Evolutionary conservation across 257 asterid genomes (phyloP), one percentile per base, ranked within the genome.

Genomic region (Gentiana dahurica): DNA sequence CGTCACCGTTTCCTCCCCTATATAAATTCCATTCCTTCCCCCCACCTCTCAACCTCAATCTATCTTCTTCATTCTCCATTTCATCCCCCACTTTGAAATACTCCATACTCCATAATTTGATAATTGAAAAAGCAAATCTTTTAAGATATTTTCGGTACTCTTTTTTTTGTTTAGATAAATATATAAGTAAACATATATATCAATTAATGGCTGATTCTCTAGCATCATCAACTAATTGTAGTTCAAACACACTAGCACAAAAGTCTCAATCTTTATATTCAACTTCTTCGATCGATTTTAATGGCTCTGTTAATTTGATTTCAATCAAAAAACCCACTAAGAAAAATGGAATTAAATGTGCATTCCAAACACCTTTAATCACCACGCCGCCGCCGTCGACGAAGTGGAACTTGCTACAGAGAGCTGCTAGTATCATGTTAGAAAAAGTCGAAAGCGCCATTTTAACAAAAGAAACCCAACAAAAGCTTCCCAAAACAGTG

Each of bases 341-440:
- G 49, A 58, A 36, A 35, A 24, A 3, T 2, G 50, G 51, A 48
- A 13, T 67, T 51, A 12, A 57, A 35, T 64, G 57, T 46, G 72
- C 73, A 56, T 15, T 75, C 12, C 32, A 50, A 41, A 59, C 60
- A 5, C 46, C 71, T 12, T 61, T 69, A 56, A 54, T 65, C 11
- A 65, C 64, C 36, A 37, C 61, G 8, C 65, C 68, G 3, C 58
- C 65, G 49, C 49, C 48, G 34, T 15, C 60, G 49, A 8, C 75
- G 2, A 58, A 65, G 39, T 74, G 82, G 82, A 84, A 81, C 68
- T 32, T 78, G 0, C 57, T 84, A 1, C 86, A 84, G 35, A 63
- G 54, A 39, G 71, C 73, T 8, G 86, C 89, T 3, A 71, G 86
- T 0, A 64, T 49, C 38, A 51, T 75, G 0, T 56, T 84, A 24